Conservation (phyloP, 208 protist genomes). For the Vickermania ingenoplastis region DNA sequence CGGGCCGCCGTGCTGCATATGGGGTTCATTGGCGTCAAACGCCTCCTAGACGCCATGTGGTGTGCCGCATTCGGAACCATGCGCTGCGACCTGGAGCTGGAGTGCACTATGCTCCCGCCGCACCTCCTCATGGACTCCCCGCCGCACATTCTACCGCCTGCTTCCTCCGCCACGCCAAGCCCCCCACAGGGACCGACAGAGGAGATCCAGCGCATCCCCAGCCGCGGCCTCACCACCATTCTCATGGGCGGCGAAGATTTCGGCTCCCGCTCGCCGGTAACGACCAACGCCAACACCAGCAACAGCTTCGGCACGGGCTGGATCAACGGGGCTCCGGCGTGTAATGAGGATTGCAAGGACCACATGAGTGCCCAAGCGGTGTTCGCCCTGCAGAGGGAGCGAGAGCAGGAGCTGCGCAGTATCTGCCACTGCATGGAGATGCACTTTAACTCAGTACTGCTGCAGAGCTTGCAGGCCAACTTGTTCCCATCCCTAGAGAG, state of each 20-base stretch:
- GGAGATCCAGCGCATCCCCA: not conserved
- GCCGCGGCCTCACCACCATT: not conserved
- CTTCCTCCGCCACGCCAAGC: too few species aligned
- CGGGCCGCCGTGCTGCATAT: not conserved
- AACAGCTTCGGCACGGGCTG: not conserved
- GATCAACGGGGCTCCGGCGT: not conserved
- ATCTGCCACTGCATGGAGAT: not conserved
- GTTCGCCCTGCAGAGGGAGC: not conserved
- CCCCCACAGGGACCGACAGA: not conserved
- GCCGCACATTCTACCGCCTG: not conserved
- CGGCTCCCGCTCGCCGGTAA: not conserved
- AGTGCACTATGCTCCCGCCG: not conserved
- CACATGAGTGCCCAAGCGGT: not conserved
- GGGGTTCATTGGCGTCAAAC: slow-evolving; percentile 2
- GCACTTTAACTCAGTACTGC: not conserved
- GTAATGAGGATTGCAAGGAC: not conserved
- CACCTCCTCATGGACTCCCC: not conserved
- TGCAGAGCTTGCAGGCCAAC: not conserved
- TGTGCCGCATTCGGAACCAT: slow-evolving; percentile 7
- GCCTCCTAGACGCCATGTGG: slow-evolving; percentile 5
- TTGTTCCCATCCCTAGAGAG: not conserved
- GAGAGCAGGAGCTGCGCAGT: not conserved
- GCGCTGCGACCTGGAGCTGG: slow-evolving; percentile 1
- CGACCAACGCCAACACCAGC: not conserved
- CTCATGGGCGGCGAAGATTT: not conserved